Base-by-base conservation (phyloP, 352 stramenopile species). In the Blastocystis sp. region DNA sequence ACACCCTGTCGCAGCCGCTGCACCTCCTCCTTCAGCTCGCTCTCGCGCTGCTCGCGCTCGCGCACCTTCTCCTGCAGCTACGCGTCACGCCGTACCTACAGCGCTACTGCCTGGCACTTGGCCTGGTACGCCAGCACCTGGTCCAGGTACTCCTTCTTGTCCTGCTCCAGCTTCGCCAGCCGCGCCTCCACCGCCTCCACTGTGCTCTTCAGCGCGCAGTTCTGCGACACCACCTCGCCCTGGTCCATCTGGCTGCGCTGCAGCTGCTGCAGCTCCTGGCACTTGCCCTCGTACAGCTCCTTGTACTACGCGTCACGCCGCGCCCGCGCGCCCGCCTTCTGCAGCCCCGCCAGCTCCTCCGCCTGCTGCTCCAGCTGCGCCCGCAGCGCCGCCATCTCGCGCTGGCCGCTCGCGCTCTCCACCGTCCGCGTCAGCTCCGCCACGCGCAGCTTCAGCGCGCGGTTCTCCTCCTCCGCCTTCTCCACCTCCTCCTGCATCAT, bases 251-350 rank as follows among this genome's bases (percentile, higher is more conserved):
- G 21, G 19, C 40, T 43, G 24, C 21, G 42, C 45, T 63, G 74
- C 19, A 68, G 48, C 42, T 84, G 54, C 61, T 84, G 74, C 45
- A 84, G 40, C 74, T 84, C 54, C 54, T 68, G 28, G 28, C 48
- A 21, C 54, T 84, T 69, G 3, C 19, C 59, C n/a, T 60, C 28
- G n/a, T 21, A 62, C 48, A 84, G 19, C 52, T 48, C 14, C 42
- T 66, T 54, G 14, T 17, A 57, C 48, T 57, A 57, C 48, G 14
- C 48, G 6, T 57, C 48, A 57, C 14, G 6, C 48, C 48, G 6
- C 48, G 6, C 48, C 0, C 6, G 48, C 48, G 14, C 48, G 48
- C 48, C 6, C 45, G 21, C 52, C 43, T 84, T 84, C 60, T 84
- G 52, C 45, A 84, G 54, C 57, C 69, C 19, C 38, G 9, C 17